A percentile compares a stretch with the other conserved stretches of the same genome.
phyloP scores from a whole-genome alignment of 768 basidiomycete genomes.

The Suillus subluteus region DNA sequence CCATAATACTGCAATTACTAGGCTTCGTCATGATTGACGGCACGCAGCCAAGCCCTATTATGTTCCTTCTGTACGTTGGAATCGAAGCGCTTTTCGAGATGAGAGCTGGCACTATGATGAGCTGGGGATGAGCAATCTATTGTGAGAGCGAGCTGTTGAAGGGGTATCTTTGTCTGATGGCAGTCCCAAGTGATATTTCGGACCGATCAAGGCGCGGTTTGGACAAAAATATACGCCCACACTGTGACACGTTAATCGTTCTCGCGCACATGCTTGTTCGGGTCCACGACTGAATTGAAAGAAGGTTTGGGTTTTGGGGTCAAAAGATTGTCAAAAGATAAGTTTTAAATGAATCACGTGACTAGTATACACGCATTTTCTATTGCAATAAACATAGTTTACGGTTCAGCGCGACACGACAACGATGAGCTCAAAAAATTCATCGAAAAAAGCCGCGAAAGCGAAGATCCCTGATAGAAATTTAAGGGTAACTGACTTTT shows the following conservation, averaged over 20 bases:
- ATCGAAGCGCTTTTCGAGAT: constrained; percentile 53
- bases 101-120: constrained; percentile 59
- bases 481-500: constrained; percentile 48
- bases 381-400: constrained; percentile 8
- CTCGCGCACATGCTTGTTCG: constrained; percentile 35
- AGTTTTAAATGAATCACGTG: neutral
- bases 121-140: neutral
- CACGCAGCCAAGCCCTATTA: constrained; percentile 45
- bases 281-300: neutral
- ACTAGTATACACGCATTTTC: neutral
- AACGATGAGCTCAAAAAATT: constrained; percentile 22
- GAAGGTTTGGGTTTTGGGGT: neutral
- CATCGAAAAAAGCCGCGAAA: constrained; percentile 16
- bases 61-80: constrained; percentile 51
- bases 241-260: no score
- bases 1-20: no score
- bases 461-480: constrained; percentile 24
- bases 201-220: no score
- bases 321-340: no score
- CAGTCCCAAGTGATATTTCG: no score
- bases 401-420: neutral
- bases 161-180: no score
- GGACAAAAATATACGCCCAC: no score
- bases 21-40: no score
- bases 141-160: no score